These are phyloP conservation scores for Podaxis carcinomalis DNA, from an alignment of 768 basidiomycete genomes.

Conservation along the genomic window DNA sequence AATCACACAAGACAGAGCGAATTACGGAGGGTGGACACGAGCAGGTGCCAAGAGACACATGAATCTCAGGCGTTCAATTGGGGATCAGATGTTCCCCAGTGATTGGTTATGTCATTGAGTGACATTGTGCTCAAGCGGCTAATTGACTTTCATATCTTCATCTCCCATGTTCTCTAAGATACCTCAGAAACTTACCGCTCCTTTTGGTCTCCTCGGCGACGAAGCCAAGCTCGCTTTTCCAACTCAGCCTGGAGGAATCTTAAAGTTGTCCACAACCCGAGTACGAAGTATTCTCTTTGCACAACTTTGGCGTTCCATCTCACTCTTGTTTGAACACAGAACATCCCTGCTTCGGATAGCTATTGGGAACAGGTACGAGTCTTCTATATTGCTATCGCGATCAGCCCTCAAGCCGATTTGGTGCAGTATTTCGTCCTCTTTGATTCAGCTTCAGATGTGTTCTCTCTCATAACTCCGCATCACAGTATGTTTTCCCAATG, in stretches of 20 bases:
- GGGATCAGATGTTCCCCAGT: not conserved
- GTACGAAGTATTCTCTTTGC: conserved; percentile 39
- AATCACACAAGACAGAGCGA: too few species aligned
- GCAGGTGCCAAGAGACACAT: too few species aligned
- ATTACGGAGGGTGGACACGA: too few species aligned
- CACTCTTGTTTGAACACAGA: conserved; percentile 34
- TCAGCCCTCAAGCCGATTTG: not conserved
- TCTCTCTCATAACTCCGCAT: conserved; percentile 81
- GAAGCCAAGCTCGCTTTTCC: conserved; percentile 89
- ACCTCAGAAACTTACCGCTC: conserved; percentile 67
- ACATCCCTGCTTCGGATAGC: conserved; percentile 68
- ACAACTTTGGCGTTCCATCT: not conserved
- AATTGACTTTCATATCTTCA: not conserved
- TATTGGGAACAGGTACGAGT: conserved; percentile 85
- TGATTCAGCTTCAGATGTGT: conserved; percentile 87
- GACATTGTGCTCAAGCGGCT: not conserved
- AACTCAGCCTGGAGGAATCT: conserved; percentile 74
- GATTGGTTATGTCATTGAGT: not conserved
- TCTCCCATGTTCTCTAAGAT: conserved; percentile 58
- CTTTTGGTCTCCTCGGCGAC: conserved; percentile 77
- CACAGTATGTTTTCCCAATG: conserved; percentile 55
- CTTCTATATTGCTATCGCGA: not conserved
- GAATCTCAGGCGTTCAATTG: too few species aligned
- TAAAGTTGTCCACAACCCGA: conserved; percentile 66
- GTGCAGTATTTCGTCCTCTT: conserved; percentile 77